Conservation (phyloP, 805 yeast species). For the Candida piceae region DNA sequence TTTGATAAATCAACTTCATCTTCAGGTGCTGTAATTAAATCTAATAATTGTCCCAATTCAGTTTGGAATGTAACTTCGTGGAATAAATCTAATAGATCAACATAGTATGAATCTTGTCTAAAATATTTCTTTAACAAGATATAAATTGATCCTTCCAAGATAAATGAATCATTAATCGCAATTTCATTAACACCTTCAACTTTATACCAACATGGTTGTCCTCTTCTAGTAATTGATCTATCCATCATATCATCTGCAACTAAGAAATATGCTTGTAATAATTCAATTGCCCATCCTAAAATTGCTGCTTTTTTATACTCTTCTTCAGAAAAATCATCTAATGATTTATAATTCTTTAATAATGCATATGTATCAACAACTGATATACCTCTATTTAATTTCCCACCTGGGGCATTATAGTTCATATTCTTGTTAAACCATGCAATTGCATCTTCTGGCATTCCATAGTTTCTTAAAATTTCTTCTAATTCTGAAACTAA, state of each 20-base stretch:
- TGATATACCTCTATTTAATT: slow-evolving; percentile 91
- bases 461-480: slow-evolving; percentile 60
- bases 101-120: slow-evolving; percentile 74
- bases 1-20: slow-evolving; percentile 84
- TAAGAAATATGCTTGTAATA: slow-evolving; percentile 91
- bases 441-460: slow-evolving; percentile 78
- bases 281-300: slow-evolving; percentile 93
- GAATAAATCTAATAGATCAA: slow-evolving; percentile 86
- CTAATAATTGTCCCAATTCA: slow-evolving; percentile 93
- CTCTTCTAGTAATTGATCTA: slow-evolving; percentile 91
- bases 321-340: slow-evolving; percentile 53
- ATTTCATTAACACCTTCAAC: slow-evolving; percentile 76
- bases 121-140: slow-evolving; percentile 84
- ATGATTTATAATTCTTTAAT: slow-evolving; percentile 55
- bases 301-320: slow-evolving; percentile 83
- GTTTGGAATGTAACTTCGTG: slow-evolving; percentile 98
- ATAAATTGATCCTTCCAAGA: slow-evolving; percentile 94
- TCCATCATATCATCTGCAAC: slow-evolving; percentile 99
- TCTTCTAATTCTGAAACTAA: slow-evolving; percentile 71
- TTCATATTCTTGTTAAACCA: slow-evolving; percentile 75
- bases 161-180: slow-evolving; percentile 95
- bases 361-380: slow-evolving; percentile 90
- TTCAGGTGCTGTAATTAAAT: slow-evolving; percentile 95
- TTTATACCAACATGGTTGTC: slow-evolving; percentile 97
- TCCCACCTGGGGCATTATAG: slow-evolving; percentile 95